Base-by-base conservation (phyloP, 106 monocot species). In the Acorus calamus region DNA sequence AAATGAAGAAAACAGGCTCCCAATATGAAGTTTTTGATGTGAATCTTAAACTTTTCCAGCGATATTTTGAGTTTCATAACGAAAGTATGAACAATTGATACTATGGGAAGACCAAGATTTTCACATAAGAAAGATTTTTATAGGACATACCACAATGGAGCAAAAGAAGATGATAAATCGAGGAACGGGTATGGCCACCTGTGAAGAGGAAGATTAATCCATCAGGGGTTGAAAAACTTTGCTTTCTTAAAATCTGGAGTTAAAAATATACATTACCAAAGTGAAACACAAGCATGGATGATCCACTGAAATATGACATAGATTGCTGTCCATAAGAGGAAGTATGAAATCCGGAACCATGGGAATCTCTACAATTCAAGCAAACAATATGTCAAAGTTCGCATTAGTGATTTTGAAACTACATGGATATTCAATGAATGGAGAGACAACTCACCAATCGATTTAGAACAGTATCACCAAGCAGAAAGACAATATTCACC, bases 111-210 rank as follows among this genome's bases (percentile, higher is more conserved):
- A 52, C 6, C 41, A 4, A 11, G 14, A 10, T 8, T 14, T 7
- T 11, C n/a, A 44, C 5, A 52, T 11, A 55, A 47, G 48, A 6
- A 46, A 58, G 9, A 11, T 51, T 41, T 13, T 12, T 10, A n/a
- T 4, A 5, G 47, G 47, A 9, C 73, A 49, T 86, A 91, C 91
- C 91, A 91, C 41, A 86, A 13, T 44, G 91, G 91, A 12, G 91
- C 75, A 58, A 66, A 67, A 63, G 72, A 46, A 3, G 76, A 81
- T 12, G 86, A 73, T 69, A 91, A 66, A 13, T 91, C 86, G 28
- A 91, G 83, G 66, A 91, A 91, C 60, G 91, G 86, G 54, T 91
- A 91, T 43, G 90, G 91, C 91, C 91, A 91, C 91, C 91, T 91
- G 76, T 12, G 62, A 14, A 50, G 56, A 49, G n/a, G 63, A 14